Evolutionary conservation across 2,329 filamentous ascomycete genomes (phyloP), one percentile per base, ranked within the genome.

Genomic region (Curvularia sp.): DNA sequence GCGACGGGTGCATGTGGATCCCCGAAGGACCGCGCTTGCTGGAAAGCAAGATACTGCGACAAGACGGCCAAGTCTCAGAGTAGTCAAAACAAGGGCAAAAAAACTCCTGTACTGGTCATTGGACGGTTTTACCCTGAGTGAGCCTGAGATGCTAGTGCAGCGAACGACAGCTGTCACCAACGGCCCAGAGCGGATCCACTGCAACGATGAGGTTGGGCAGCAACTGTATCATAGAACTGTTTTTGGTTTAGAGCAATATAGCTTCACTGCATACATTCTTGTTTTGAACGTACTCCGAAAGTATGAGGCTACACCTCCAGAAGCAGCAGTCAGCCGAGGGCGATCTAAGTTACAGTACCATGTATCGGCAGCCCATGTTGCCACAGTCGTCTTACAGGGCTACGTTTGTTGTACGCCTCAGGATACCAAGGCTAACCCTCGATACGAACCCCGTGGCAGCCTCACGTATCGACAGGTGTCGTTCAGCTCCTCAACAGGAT

Each of bases 141-240:
- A 59, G 60, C 62, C 68, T 56, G 62, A 69, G 60, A 28, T 22
- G 49, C 53, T 39, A 58, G 60, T 62, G 59, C 55, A 43, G 39
- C 55, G 63, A 57, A 60, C 64, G 65, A 65, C 55, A 62, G 60
- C 58, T 66, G 62, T 62, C 65, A 65, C 59, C 55, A 63, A 65
- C 59, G 53, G 61, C 31, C 41, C 6, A n/a, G 20, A 62, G 53
- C 61, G 59, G 62, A 61, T 58, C 50, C 26, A 46, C 38, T 49
- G 53, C 44, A 42, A 28, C 42, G 49, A 62, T 53, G 52, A 53
- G 54, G 61, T 69, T 61, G 64, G 68, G 68, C 66, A 62, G 63
- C 66, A 70, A 57, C 51, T 65, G 64, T 66, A 65, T 39, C 46
- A 66, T 67, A 66, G 58, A 43, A 49, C 57, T 51, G 49, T 49